These are phyloP conservation scores for Fusarium sp. DNA, from an alignment of 2,329 filamentous ascomycete genomes.

Conservation along the genomic window DNA sequence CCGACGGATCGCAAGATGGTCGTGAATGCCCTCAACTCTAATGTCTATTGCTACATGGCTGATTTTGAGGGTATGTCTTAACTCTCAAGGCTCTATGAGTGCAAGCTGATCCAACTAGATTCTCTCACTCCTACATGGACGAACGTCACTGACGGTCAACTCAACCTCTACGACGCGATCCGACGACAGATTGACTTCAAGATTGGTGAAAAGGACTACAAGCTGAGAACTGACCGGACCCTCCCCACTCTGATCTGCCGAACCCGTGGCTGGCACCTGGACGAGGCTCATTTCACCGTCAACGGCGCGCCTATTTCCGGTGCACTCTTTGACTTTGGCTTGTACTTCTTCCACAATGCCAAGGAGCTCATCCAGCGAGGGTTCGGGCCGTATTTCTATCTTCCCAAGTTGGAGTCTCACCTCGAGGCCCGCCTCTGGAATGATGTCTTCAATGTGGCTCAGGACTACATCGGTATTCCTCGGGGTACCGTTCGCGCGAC, in stretches of 20 bases:
- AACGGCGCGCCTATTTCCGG: conserved; percentile 97
- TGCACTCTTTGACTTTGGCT: conserved; percentile 94
- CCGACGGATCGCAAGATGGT: conserved; percentile 99
- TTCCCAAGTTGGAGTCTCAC: conserved; percentile 98
- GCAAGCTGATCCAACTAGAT: conserved; percentile 67
- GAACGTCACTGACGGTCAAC: conserved; percentile 98
- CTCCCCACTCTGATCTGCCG: conserved; percentile 93
- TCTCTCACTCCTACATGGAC: conserved; percentile 98
- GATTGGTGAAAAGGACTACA: conserved; percentile 95
- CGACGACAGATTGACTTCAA: conserved; percentile 97
- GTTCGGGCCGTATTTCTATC: conserved; percentile 95
- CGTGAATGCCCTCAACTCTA: conserved; percentile 94
- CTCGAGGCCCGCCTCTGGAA: conserved; percentile 98
- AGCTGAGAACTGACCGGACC: conserved; percentile 90
- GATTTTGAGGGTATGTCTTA: conserved; percentile 88
- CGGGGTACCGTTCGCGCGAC: conserved; percentile 95
- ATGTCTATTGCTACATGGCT: conserved; percentile 99
- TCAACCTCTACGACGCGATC: conserved; percentile 97
- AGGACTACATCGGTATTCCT: conserved; percentile 92
- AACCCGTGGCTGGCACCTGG: conserved; percentile 96
- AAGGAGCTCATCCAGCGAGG: conserved; percentile 77
- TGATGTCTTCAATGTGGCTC: conserved; percentile 94
- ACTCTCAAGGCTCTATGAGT: neutral
- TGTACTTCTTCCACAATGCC: conserved; percentile 99
- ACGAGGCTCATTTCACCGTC: conserved; percentile 97